phyloP scores from a whole-genome alignment of 2,329 filamentous ascomycete species.

The Sporothrix pallida region DNA sequence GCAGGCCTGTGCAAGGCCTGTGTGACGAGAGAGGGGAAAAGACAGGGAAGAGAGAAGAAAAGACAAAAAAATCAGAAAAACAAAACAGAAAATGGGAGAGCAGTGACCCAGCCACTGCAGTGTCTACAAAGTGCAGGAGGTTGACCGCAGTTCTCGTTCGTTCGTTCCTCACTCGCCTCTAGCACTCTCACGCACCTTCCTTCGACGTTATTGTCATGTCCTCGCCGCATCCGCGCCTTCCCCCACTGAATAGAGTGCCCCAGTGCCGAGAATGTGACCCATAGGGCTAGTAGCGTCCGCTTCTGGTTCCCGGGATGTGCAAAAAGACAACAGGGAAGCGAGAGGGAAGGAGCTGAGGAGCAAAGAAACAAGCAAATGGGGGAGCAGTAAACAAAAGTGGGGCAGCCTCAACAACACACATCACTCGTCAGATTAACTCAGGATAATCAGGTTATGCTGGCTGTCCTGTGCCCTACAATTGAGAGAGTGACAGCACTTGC shows the following conservation, averaged over 20 bases:
- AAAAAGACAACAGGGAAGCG: no score
- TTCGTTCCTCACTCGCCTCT: neutral
- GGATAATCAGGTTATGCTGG: neutral
- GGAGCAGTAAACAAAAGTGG: conserved; percentile 11
- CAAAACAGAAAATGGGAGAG: neutral
- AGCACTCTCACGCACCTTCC: neutral
- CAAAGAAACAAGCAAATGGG: no score
- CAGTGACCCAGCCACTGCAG: neutral
- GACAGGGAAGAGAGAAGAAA: no score
- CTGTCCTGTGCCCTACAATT: neutral
- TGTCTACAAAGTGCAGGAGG: neutral
- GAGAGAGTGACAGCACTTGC: neutral
- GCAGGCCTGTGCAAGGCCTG: neutral
- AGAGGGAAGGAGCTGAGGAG: no score
- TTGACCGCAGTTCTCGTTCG: neutral
- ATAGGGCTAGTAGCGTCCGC: conserved; percentile 29
- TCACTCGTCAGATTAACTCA: neutral
- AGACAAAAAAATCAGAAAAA: neutral
- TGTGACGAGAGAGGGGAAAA: neutral
- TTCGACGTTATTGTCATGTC: neutral
- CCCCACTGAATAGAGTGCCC: neutral
- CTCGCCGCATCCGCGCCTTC: no score
- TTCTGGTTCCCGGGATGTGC: neutral
- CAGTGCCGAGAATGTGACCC: no score
- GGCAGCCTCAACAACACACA: neutral